Base-by-base conservation (phyloP, 2,329 filamentous ascomycete genomes). In the Periconia macrospinosa region DNA sequence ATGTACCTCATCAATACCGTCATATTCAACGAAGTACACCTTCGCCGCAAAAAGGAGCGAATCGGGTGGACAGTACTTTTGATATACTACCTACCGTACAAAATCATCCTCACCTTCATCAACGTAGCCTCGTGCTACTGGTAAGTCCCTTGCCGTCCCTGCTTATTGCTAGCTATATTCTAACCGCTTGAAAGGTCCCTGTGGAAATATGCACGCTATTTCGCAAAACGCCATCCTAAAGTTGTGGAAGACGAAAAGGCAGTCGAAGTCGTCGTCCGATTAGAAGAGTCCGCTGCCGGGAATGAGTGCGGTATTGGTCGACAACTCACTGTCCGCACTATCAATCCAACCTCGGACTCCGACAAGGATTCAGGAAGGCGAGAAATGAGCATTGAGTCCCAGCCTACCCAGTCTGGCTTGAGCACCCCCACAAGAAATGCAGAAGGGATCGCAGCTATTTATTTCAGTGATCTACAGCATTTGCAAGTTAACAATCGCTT, bases 11-110 rank as follows among this genome's bases (percentile, higher is more conserved):
- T 77, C 59, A 76, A 77, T 61, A 72, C 73, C 45, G 56, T 77
- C 11, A 69, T 81, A 41, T 81, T 81, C 69, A 81, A 81, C 61
- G 77, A 79, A 59, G 59, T 80, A 1, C 78, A 81, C 50, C 69
- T 81, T 1, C 74, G 78, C 10, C 55, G 67, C 30, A 78, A 79
- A 49, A 75, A 76, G 7, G 78, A 79, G 62, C 71, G 74, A 35
- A 66, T 80, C 11, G 66, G 66, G 40, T 76, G 69, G 65, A 62
- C 64, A 8, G 67, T 76, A 5, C 45, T 69, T 15, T 63, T 65
- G 70, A 14, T 77, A 3, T 81, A 78, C 61, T 81, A 80, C 57
- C 73, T 74, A 27, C 71, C 70, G 2, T 76, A 78, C 65, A 81
- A 81, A 58, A 68, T 79, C 1, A 62, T 75, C 2, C 66, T 81